Evolutionary conservation across 495 filamentous ascomycete genomes (phyloP), one percentile per base, ranked within the genome.

Genomic region (Tuber aestivum): DNA sequence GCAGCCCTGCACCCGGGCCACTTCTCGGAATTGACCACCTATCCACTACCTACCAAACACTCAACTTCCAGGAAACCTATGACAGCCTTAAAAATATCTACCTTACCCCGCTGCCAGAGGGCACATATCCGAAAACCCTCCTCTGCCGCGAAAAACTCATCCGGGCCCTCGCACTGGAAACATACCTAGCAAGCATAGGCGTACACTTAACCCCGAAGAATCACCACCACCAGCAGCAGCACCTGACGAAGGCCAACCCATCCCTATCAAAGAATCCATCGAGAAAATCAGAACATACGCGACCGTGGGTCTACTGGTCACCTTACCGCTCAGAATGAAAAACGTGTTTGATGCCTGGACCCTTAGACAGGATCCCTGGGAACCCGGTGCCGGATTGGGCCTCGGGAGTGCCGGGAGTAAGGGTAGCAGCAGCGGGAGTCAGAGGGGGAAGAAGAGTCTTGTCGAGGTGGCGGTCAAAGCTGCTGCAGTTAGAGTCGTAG

Each of bases 281-380:
- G 69, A 65, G 27, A 69, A 76, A 1, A 81, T 81, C 32, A 48
- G 80, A 21, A 77, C 80, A 7, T 82, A 82, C 68, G 74, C 80
- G 8, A 78, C 76, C 3, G 76, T 82, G 0, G 16, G 50, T 1
- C 50, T 69, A 8, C 79, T 69, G 1, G 65, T 81, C n/a, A 41
- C 65, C 4, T 72, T 82, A 18, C 76, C 76, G 1, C 45, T 72
- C 21, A 61, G 69, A 3, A 45, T 82, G 10, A 37, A 44, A 1
- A 37, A 68, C 50, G 48, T 81, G 10, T 50, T 82, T 12, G 73
- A 70, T 8, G 41, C 27, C 23, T 82, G 80, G 80, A n/a, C 74
- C 74, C 27, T 27, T 78, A 9, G 40, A 41, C 40, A 3, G 9
- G 40, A 41, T 41, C 40, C 3, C 40, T 41, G 9, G 40, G 40